Evolutionary conservation across 2,329 filamentous ascomycete species (phyloP).

Genomic region (Cercospora sojina): DNA sequence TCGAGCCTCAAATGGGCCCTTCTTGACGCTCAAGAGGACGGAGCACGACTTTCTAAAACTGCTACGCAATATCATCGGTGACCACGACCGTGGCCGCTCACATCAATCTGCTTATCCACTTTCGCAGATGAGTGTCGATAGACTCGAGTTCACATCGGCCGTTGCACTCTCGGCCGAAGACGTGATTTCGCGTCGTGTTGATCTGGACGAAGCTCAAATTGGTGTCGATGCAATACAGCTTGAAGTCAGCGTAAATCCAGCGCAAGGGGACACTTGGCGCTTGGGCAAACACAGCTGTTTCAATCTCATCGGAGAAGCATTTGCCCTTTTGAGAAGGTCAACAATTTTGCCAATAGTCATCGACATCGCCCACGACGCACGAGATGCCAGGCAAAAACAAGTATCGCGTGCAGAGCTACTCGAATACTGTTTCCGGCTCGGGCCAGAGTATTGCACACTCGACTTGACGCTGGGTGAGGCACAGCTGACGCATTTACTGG

Average conservation of each 20-base stretch:
- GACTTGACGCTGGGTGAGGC: constrained; percentile 59
- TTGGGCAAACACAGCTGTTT: constrained; percentile 29
- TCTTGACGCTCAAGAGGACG: constrained; percentile 65
- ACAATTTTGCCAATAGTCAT: constrained; percentile 56
- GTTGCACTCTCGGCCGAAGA: constrained; percentile 61
- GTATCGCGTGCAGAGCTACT: constrained; percentile 45
- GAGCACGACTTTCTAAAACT: constrained; percentile 71
- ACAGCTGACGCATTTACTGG: constrained; percentile 52
- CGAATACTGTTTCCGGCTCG: constrained; percentile 60
- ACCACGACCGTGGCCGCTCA: constrained; percentile 53
- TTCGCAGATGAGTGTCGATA: constrained; percentile 60
- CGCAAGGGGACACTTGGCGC: constrained; percentile 22
- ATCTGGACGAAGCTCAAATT: constrained; percentile 65
- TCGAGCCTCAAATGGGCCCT: constrained; percentile 52
- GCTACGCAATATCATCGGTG: constrained; percentile 59
- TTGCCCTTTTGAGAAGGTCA: constrained; percentile 62
- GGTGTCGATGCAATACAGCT: constrained; percentile 68
- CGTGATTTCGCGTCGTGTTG: constrained; percentile 54
- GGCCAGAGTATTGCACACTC: constrained; percentile 60
- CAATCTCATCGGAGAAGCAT: constrained; percentile 51
- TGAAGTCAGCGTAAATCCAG: constrained; percentile 34
- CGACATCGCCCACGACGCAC: constrained; percentile 36
- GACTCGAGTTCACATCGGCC: constrained; percentile 65
- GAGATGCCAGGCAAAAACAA: constrained; percentile 18
- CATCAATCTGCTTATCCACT: constrained; percentile 66